Conservation (phyloP, 352 stramenopile species). For the Phytophthora foliorum region DNA sequence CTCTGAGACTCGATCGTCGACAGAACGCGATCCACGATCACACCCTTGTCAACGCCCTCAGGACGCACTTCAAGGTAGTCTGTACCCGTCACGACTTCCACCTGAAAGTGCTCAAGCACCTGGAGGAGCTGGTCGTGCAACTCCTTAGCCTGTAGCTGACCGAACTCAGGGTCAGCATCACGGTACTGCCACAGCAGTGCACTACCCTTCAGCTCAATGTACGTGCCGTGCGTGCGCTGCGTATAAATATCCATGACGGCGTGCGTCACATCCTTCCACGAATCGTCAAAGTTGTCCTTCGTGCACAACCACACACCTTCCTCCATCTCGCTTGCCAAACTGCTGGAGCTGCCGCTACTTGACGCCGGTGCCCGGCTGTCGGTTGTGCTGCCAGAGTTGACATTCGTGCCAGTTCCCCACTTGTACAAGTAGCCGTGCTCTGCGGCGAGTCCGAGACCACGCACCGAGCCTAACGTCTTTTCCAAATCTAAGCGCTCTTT, state of each 20-base stretch:
- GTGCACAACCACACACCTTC: constrained; percentile 86
- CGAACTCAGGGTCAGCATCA: constrained; percentile 99
- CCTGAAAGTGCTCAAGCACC: constrained; percentile 95
- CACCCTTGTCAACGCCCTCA: constrained; percentile 98
- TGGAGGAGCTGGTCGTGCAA: constrained; percentile 98
- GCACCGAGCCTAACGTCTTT: constrained; percentile 94
- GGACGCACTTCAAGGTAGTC: constrained; percentile 96
- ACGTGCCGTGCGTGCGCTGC: constrained; percentile 98
- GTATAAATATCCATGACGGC: constrained; percentile 99
- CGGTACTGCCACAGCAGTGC: constrained; percentile 99
- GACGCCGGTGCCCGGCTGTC: constrained; percentile 28
- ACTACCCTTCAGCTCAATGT: constrained; percentile 99
- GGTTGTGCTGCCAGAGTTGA: constrained; percentile 46
- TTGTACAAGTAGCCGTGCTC: constrained; percentile 99
- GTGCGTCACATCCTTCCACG: constrained; percentile 97
- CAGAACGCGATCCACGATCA: constrained; percentile 97
- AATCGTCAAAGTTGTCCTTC: constrained; percentile 94
- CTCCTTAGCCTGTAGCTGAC: constrained; percentile 98
- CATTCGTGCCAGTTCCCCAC: constrained; percentile 68
- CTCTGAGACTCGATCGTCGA: constrained; percentile 87
- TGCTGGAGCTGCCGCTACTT: constrained; percentile 32
- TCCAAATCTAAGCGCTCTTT: constrained; percentile 96
- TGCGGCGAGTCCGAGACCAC: constrained; percentile 95
- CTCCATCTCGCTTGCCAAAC: constrained; percentile 42
- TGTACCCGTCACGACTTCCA: constrained; percentile 93